Percentiles rank a stretch among this genome's conserved stretches.
These are phyloP conservation scores for Xanthoparmelia taractica DNA, from an alignment of 495 filamentous ascomycete species.

Conservation along the genomic window DNA sequence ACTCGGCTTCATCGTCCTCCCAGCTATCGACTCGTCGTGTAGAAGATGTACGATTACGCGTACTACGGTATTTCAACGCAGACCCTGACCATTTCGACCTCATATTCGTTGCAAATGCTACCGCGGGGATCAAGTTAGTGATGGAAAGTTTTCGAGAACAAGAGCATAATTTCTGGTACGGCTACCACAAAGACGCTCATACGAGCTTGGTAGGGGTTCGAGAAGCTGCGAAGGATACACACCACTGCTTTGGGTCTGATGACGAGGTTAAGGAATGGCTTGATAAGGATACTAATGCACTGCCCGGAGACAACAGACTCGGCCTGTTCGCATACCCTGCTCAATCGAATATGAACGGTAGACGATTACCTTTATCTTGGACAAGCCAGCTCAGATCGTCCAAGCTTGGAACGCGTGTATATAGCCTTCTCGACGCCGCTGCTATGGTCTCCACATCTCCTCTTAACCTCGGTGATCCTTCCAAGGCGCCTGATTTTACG, in stretches of 20 bases:
- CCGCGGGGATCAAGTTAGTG: constrained; percentile 82
- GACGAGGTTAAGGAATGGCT: constrained; percentile 65
- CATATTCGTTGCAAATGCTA: constrained; percentile 88
- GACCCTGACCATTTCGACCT: constrained; percentile 78
- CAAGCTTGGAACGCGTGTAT: constrained; percentile 35
- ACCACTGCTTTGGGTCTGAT: constrained; percentile 59
- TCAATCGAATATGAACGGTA: constrained; percentile 92
- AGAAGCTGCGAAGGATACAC: constrained; percentile 54
- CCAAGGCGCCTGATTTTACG: constrained; percentile 71
- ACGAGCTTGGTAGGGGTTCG: constrained; percentile 82
- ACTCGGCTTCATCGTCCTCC: constrained; percentile 77
- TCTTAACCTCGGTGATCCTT: constrained; percentile 57
- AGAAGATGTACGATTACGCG: constrained; percentile 65
- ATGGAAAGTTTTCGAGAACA: constrained; percentile 61
- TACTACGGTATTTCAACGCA: constrained; percentile 75
- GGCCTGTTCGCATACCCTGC: constrained; percentile 76
- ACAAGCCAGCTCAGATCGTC: constrained; percentile 43
- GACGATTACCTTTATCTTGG: constrained; percentile 67
- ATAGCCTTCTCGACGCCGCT: constrained; percentile 86
- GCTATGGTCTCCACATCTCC: constrained; percentile 69
- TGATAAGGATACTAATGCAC: constrained; percentile 24
- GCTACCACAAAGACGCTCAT: constrained; percentile 77
- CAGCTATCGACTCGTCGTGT: constrained; percentile 65
- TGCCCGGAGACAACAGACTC: constrained; percentile 25
- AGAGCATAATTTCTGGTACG: constrained; percentile 66